These are phyloP conservation scores for Neoboletus subvelutipes DNA, from an alignment of 768 basidiomycete genomes.

Conservation along the genomic window DNA sequence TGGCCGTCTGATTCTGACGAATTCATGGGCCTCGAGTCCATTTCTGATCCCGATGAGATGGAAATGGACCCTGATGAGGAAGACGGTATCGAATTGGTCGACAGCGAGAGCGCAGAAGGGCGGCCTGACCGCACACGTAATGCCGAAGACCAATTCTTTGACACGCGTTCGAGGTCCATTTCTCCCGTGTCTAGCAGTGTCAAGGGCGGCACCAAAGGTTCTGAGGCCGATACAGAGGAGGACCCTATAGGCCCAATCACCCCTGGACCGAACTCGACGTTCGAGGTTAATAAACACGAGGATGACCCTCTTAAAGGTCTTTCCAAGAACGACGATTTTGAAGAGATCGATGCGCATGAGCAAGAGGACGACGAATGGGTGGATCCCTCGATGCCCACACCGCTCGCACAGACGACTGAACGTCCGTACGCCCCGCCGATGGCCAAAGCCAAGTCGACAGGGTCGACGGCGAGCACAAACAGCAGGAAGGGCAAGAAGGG, in stretches of 20 bases:
- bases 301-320: conserved; percentile 21
- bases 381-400: conserved; percentile 55
- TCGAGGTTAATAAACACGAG: conserved; percentile 25
- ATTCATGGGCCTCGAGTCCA: conserved; percentile 71
- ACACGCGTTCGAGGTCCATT: conserved; percentile 47
- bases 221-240: conserved; percentile 69
- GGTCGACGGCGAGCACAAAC: conserved; percentile 23
- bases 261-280: conserved; percentile 49
- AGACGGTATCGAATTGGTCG: conserved; percentile 38
- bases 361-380: conserved; percentile 58
- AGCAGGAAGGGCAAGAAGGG: conserved; percentile 35
- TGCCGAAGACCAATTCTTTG: conserved; percentile 51
- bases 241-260: conserved; percentile 71
- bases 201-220: conserved; percentile 42
- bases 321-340: conserved; percentile 30
- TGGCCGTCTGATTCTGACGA: conserved; percentile 80
- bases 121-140: conserved; percentile 30
- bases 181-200: conserved; percentile 40
- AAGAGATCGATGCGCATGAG: conserved; percentile 30
- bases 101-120: conserved; percentile 28
- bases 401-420: conserved; percentile 26
- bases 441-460: conserved; percentile 26
- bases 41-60: conserved; percentile 76
- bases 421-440: conserved; percentile 31
- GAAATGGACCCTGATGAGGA: conserved; percentile 56